Evolutionary conservation across 2,329 filamentous ascomycete species (phyloP), one percentile per base, ranked within the genome.

Genomic region (Aureobasidium uvarum): DNA sequence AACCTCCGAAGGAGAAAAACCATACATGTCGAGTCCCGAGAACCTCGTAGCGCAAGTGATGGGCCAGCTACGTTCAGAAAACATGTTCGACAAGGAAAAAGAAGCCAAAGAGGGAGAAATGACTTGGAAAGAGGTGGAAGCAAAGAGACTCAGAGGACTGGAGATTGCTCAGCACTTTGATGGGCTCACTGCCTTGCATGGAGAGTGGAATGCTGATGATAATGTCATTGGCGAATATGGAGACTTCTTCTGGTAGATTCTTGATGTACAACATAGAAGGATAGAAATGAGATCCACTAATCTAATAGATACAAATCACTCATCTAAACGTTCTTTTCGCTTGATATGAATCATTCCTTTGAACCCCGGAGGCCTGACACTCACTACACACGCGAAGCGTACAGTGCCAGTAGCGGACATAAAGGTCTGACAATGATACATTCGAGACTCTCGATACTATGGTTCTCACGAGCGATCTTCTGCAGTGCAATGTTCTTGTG

Each of bases 111-210:
- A 70, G 0, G 65, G 75, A 73, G 77, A 78, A 3, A 78, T 85
- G 85, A 81, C 80, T 3, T 88, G 85, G 85, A 81, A 86, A 64
- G 77, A 79, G 23, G 84, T 88, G 66, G 85, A 89, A 69, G 76
- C 79, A 66, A 84, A 87, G 73, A 77, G 86, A 39, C 66, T 81
- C 58, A 77, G 83, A 48, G 86, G 86, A 0, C 68, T 88, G 71
- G 76, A 78, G 66, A 76, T 86, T 36, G 84, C 86, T 5, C 77
- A 81, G 70, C 80, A 83, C 46, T 87, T 85, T 73, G 78, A 81
- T 31, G 77, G 74, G 14, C 71, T 88, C 69, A 85, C 87, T 70
- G 78, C 75, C 67, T 73, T 86, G 68, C 78, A 83, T 70, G 80
- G 80, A 14, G 82, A 83, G 68, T 84, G 82, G 66, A 75, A 78